A percentile compares a stretch with the other conserved stretches of the same genome.
Evolutionary conservation across 2,329 filamentous ascomycete genomes (phyloP).

Genomic region (Phaeosphaeriaceae sp.): DNA sequence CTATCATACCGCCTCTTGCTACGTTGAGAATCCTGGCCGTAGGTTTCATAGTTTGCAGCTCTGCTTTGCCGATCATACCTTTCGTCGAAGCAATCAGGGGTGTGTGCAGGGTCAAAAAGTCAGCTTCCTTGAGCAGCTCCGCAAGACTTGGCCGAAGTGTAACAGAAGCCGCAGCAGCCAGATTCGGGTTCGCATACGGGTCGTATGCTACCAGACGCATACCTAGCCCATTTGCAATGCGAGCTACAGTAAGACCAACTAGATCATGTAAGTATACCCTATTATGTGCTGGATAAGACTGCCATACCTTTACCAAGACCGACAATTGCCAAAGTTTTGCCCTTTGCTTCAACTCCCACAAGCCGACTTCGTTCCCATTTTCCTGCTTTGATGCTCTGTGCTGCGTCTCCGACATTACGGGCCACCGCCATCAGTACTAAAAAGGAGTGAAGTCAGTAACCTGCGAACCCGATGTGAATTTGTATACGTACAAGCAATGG

Average conservation of each 20-base stretch:
- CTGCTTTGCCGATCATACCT: slow-evolving; percentile 72
- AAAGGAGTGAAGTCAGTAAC: slow-evolving; percentile 30
- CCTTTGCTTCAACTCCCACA: slow-evolving; percentile 78
- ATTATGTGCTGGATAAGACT: neutral
- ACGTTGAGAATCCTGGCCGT: slow-evolving; percentile 80
- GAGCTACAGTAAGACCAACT: slow-evolving; percentile 79
- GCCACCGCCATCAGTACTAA: slow-evolving; percentile 74
- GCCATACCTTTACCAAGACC: slow-evolving; percentile 75
- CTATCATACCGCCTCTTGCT: slow-evolving; percentile 79
- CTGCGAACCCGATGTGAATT: neutral
- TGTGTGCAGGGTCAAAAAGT: slow-evolving; percentile 83
- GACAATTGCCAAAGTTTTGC: slow-evolving; percentile 78
- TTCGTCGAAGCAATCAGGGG: slow-evolving; percentile 79
- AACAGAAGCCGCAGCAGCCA: slow-evolving; percentile 73
- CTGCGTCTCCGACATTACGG: slow-evolving; percentile 74
- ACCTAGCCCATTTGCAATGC: slow-evolving; percentile 78
- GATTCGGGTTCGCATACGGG: slow-evolving; percentile 77
- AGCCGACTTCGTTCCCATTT: slow-evolving; percentile 78
- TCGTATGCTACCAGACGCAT: slow-evolving; percentile 80
- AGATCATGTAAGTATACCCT: slow-evolving; percentile 17
- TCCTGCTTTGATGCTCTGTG: slow-evolving; percentile 71
- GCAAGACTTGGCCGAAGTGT: slow-evolving; percentile 64
- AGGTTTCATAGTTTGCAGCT: slow-evolving; percentile 74
- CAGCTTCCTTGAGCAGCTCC: slow-evolving; percentile 69
- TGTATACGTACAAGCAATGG: slow-evolving; percentile 59